Base-by-base conservation (phyloP, 139 green algal genomes). In the Asterochloris erici region DNA sequence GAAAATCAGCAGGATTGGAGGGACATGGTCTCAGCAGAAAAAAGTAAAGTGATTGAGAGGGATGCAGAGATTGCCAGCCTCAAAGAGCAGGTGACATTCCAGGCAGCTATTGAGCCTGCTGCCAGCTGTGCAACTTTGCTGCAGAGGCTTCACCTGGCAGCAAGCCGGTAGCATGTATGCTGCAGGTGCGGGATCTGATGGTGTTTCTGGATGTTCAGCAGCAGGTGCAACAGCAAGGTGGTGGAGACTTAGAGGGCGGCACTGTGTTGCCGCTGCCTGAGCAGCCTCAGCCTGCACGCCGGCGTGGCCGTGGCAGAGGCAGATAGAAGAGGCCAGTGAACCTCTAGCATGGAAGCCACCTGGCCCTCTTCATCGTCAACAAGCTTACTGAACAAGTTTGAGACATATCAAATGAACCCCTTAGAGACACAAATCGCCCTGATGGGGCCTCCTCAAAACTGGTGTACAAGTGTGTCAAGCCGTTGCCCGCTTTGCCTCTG, bases 201-300 rank as follows among this genome's bases (percentile, higher is more conserved):
- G 83, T 96, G 38, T 95, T 88, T 86, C 84, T 96, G 17, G 91
- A 98, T 89, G 90, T 87, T 0, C 87, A 91, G 77, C 84, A 84
- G 14, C 85, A 85, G 23, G 86, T 94, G 29, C 38, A 21, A 29
- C 19, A 26, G 21, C 54, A 84, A 69, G 79, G 38, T 28, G 73
- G 79, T 74, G 60, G 70, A n/a, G 80, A 84, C 21, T 68, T 84
- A 28, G 62, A 63, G 23, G 69, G 79, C 11, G 80, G 68, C 1
- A 79, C 54, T 27, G 54, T 84, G 15, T 28, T 84, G 80, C 80
- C 80, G 19, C 26, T 82, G 29, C 78, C 78, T 23, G 78, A 73
- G 78, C 63, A 61, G 19, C 63, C 78, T 47, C 28, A 14, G 10
- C 78, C 78, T 10, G 68, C 68, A 54, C 61, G 21, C 60, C 68